Base-by-base conservation (phyloP, 345 rosid species). In the Hypericum perforatum region DNA sequence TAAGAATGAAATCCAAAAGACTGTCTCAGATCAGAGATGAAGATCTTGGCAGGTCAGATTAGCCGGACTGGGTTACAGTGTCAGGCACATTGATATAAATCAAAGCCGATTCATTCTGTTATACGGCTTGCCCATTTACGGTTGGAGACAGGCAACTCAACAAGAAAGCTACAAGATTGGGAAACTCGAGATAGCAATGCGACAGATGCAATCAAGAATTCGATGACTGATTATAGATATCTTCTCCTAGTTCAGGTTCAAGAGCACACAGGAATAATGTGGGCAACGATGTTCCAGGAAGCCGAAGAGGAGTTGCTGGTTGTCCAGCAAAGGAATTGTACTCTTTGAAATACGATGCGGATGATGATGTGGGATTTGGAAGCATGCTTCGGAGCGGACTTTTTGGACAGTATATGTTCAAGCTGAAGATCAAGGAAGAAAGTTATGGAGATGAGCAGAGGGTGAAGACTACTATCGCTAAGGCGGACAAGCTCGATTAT, bases 241-340 rank as follows among this genome's bases (percentile, higher is more conserved):
- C 91, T 90, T 60, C 90, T 90, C 45, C 95, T 84, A 72, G 80
- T 69, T 48, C 97, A 90, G 78, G 76, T 86, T 69, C 94, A 90
- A 72, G 95, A 89, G 67, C 88, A 84, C 58, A 84, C 83, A 0
- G 95, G 94, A 42, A 14, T 82, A 64, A 76, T 79, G 51, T 84
- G 94, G 97, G 82, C 80, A 51, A 83, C 95, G 6, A 94, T 94
- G 57, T 89, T 89, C 65, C 95, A 86, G 75, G 95, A 89, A 63
- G 54, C 90, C 0, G 88, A 88, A 16, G 95, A 89, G 69, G 90
- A 89, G 70, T 75, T 89, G 67, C 45, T 84, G 74, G 94, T 36
- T 76, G 72, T 64, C 63, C 85, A 0, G 86, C 90, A 14, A 84
- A 84, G 74, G 82, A 86, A 73, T 57, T 86, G 64, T 80, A 79